Percentiles rank a stretch among this genome's conserved stretches.
Evolutionary conservation across 2,329 filamentous ascomycete species (phyloP).

Genomic region (Bipolaris sorokiniana): DNA sequence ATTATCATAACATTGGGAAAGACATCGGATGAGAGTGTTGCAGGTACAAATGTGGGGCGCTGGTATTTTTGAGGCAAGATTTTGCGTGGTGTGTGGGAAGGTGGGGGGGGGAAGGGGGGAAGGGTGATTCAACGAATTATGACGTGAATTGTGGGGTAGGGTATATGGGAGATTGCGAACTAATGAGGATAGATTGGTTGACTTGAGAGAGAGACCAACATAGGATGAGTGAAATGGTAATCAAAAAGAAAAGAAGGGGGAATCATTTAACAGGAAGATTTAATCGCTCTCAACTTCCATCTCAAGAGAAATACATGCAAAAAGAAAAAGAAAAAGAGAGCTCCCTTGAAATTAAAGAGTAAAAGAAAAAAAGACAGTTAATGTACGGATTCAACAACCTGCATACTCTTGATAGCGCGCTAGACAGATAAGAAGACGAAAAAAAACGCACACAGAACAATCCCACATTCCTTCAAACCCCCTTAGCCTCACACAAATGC

Average conservation of each 20-base stretch:
- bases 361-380: not conserved
- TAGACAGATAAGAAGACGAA: no score
- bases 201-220: no score
- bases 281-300: no score
- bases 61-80: not conserved
- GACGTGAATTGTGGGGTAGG: not conserved
- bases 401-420: no score
- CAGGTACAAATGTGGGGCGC: not conserved
- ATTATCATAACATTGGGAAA: no score
- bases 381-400: not conserved
- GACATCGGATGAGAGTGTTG: no score
- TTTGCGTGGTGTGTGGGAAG: not conserved
- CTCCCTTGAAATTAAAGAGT: not conserved
- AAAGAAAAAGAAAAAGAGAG: not conserved
- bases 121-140: not conserved
- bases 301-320: no score
- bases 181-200: not conserved
- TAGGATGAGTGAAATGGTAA: no score
- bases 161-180: not conserved
- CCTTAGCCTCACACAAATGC: constrained; percentile 69
- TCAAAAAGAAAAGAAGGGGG: not conserved
- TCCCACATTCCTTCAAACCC: constrained; percentile 24
- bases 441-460: no score
- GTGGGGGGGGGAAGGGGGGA: no score
- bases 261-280: no score